Base-by-base conservation (phyloP, 352 stramenopile species). In the Phytophthora macrochlamydospora region DNA sequence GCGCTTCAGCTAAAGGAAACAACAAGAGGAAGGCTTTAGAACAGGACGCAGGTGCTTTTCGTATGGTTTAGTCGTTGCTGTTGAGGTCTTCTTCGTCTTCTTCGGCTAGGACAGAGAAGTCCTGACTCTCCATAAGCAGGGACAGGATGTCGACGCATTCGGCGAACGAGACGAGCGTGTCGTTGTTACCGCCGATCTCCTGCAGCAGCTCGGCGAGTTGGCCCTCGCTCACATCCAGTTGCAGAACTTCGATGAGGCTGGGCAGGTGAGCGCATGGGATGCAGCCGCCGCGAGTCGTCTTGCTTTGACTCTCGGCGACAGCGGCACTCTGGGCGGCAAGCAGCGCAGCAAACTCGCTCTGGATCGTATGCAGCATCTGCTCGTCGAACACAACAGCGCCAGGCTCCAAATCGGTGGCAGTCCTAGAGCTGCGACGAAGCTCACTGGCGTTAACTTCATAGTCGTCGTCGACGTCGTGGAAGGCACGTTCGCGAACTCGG, bases 121-220 rank as follows among this genome's bases (percentile, higher is more conserved):
- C 66, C 35, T 72, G 57, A 28, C 66, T 87, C 66, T 90, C 83
- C n/a, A 80, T 79, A 12, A 95, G 73, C 46, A 95, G 61, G 33
- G 85, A 92, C 40, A 95, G 56, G 45, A 97, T 94, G 62, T 97
- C 89, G 32, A 93, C 85, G 65, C 90, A 94, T 68, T 97, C 89
- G 33, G 84, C 83, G 56, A 97, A 91, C 31, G 83, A 90, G 38
- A 96, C 87, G 30, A 80, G 70, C 13, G 89, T 93, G 54, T 89
- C 78, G 3, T 60, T 42, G 2, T 75, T 70, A n/a, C 84, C 87
- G 53, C 86, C 82, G 48, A 97, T 78, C 71, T 97, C 86, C 28
- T 84, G 59, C 40, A 95, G 62, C 8, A 95, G 79, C 14, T 74
- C 69, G 13, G 71, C 12, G n/a, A 93, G 48, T 53, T 90, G 67